Evolutionary conservation across 2,329 filamentous ascomycete species (phyloP).

Genomic region (Verticillium dahliae): DNA sequence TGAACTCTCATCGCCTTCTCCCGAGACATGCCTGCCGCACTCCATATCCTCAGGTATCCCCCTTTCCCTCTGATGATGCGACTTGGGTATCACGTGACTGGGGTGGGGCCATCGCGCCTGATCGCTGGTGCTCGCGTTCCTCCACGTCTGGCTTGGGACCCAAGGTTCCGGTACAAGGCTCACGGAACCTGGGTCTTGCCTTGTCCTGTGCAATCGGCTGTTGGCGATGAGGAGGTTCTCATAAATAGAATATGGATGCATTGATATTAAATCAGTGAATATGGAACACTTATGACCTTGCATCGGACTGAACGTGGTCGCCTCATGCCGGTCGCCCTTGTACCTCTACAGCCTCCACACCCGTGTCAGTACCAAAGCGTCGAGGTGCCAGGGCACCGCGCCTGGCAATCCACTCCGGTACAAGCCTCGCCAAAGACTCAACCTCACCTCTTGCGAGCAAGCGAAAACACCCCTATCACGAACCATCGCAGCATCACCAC

Average conservation of each 20-base stretch:
- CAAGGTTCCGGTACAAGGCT: neutral
- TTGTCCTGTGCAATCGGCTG: neutral
- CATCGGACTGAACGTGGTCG: neutral
- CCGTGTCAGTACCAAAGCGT: neutral
- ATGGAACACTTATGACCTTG: no score
- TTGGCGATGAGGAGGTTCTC: neutral
- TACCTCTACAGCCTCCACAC: neutral
- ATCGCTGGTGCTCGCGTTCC: neutral
- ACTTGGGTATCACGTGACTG: neutral
- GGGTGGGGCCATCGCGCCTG: neutral
- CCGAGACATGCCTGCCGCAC: neutral
- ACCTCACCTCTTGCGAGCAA: conserved; percentile 51
- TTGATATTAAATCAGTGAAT: no score
- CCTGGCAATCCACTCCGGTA: conserved; percentile 11
- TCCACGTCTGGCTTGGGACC: neutral
- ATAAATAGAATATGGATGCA: no score
- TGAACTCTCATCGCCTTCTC: neutral
- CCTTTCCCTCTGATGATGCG: neutral
- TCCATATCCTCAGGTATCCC: neutral
- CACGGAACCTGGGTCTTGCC: neutral
- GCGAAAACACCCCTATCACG: conserved; percentile 39
- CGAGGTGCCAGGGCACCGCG: neutral
- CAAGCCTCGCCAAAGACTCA: conserved; percentile 36
- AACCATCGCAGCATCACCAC: conserved; percentile 45
- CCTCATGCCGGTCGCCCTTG: neutral